A percentile compares a stretch with the other conserved stretches of the same genome.
phyloP scores from a whole-genome alignment of 2,329 filamentous ascomycete genomes.

The Talaromyces piceae region DNA sequence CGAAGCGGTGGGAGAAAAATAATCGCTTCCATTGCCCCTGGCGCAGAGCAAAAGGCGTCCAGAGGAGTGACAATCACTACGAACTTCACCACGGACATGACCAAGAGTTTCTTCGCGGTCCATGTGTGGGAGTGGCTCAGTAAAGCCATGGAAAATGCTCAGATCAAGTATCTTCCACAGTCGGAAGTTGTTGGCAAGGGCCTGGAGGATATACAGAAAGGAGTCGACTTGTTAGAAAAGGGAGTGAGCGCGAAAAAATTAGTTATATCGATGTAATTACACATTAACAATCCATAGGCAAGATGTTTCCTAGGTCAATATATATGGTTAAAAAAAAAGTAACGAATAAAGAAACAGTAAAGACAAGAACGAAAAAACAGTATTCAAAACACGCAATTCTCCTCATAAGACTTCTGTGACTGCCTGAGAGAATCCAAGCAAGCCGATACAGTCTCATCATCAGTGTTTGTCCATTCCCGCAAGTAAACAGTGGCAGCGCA shows the following conservation, averaged over 20 bases:
- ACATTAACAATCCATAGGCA: too few species aligned
- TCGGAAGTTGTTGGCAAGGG: background rate
- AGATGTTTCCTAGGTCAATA: too few species aligned
- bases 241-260: constrained; percentile 5
- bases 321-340: too few species aligned
- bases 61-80: constrained; percentile 1
- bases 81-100: background rate
- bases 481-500: constrained; percentile 2
- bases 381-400: constrained; percentile 3
- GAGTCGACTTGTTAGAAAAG: background rate
- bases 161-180: constrained; percentile 2
- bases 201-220: constrained; percentile 1
- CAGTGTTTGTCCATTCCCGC: background rate
- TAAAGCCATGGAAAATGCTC: background rate
- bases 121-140: constrained; percentile 2
- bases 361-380: too few species aligned
- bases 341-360: too few species aligned
- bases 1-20: background rate
- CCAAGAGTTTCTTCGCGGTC: background rate
- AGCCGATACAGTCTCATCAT: background rate
- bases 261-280: background rate
- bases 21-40: background rate
- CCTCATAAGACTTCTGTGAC: constrained; percentile 1
- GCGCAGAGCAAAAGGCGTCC: background rate
- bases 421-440: background rate